Base-by-base conservation (phyloP, 495 filamentous ascomycete species). In the Chaetomium fimeti region DNA sequence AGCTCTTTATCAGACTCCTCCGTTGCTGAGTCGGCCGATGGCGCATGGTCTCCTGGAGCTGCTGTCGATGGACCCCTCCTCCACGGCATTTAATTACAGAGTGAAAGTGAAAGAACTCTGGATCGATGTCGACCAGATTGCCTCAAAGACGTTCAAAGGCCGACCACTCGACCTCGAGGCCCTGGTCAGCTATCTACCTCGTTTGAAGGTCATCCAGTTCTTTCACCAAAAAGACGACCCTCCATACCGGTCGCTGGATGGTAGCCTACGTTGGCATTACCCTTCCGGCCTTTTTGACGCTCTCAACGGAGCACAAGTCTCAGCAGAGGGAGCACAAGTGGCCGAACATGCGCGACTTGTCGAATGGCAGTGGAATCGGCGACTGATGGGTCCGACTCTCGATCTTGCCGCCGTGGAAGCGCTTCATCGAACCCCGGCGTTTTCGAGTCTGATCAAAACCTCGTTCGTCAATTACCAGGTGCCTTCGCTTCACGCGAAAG, bases 311-410 rank as follows among this genome's bases (percentile, higher is more conserved):
- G 52, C 11, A 8, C 52, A 40, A 1, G 29, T 24, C 15, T 15
- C 58, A 28, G 18, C 36, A 28, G 53, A 43, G 8, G 53, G 40
- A 3, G 51, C 13, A 9, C 59, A 36, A 51, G 49, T 22, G 11
- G 62, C 59, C n/a, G 45, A 45, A 15, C 49, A 51, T 2, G 56
- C 62, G 2, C 74, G 81, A 13, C 83, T 96, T 32, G 79, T 76
- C 36, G 85, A 81, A 59, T 97, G 90, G 89, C 86, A 85, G 38
- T 96, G 92, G 91, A 93, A 89, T 67, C 75, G 83, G 40, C 82
- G 86, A n/a, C 79, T 89, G 52, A 80, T 83, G 64, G 79, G 83
- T 11, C 75, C 79, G 1, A 72, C 72, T n/a, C 66, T 77, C 32
- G 71, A 83, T 45, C 70, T 89, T 13, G 72, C 76, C 0, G 73